Percentiles rank a stretch among this genome's conserved stretches.
These are phyloP conservation scores for Pneumocystis wakefieldiae DNA, from an alignment of 1,139 yeast genomes.

Conservation along the genomic window DNA sequence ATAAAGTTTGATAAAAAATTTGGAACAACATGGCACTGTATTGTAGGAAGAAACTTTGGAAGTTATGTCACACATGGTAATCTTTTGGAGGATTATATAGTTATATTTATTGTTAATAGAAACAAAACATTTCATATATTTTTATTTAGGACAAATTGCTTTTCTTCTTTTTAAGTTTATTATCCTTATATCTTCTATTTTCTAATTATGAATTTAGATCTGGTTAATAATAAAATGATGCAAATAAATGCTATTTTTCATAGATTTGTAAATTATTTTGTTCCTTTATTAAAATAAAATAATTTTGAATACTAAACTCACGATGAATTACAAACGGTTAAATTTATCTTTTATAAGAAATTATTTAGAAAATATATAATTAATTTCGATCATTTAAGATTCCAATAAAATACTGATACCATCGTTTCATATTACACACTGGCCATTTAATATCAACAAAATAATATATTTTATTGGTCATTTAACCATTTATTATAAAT, in stretches of 20 bases:
- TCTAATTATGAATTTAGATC: conserved; percentile 18
- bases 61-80: conserved; percentile 77
- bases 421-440: background rate
- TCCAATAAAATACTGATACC: background rate
- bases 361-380: background rate
- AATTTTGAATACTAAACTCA: background rate
- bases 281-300: background rate
- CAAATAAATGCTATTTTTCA: background rate
- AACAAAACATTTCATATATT: conserved; percentile 66
- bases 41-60: conserved; percentile 88
- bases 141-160: conserved; percentile 69
- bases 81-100: conserved; percentile 1
- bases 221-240: background rate
- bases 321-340: background rate
- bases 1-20: conserved; percentile 36
- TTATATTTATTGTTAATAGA: conserved; percentile 16
- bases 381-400: background rate
- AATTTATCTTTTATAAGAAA: background rate
- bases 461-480: background rate
- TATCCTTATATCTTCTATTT: conserved; percentile 27
- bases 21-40: conserved; percentile 89
- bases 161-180: conserved; percentile 52
- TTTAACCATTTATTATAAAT: background rate
- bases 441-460: background rate
- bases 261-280: background rate